phyloP scores from a whole-genome alignment of 2,329 filamentous ascomycete genomes.

The Aspergillus tamarii region DNA sequence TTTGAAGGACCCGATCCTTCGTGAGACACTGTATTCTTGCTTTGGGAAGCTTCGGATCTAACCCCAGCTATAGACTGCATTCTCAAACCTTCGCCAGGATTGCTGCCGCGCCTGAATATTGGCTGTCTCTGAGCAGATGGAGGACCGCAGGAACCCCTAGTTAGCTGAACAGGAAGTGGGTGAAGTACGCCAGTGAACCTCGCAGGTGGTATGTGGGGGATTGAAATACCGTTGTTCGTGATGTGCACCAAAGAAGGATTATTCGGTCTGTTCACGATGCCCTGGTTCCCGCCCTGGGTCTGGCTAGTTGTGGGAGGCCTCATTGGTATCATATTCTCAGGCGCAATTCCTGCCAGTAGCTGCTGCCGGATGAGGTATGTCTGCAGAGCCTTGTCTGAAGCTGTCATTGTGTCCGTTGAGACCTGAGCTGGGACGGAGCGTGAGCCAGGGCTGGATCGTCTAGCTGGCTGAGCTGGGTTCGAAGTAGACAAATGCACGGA shows the following conservation, averaged over 20 bases:
- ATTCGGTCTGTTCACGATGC: constrained; percentile 2
- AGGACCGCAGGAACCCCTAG: neutral
- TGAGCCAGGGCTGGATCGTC: neutral
- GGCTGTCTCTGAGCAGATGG: neutral
- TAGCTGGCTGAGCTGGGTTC: neutral
- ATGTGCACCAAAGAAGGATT: constrained; percentile 24
- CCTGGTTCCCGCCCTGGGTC: neutral
- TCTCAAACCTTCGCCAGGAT: neutral
- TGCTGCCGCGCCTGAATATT: neutral
- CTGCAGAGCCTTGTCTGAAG: constrained; percentile 22
- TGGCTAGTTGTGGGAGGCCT: neutral
- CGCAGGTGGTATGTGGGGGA: constrained; percentile 26
- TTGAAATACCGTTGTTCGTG: constrained; percentile 20
- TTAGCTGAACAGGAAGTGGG: constrained; percentile 12
- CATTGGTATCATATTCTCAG: constrained; percentile 27
- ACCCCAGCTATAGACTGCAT: neutral
- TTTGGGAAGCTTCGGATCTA: neutral
- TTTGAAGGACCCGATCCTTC: neutral
- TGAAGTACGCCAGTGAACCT: constrained; percentile 22
- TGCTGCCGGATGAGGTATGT: constrained; percentile 34
- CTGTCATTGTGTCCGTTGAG: neutral
- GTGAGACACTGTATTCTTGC: neutral
- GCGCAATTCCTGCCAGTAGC: constrained; percentile 30
- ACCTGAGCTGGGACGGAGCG: neutral
- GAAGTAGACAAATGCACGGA: neutral